phyloP scores from a whole-genome alignment of 306 rosid genomes.

The Castanopsis chinensis region DNA sequence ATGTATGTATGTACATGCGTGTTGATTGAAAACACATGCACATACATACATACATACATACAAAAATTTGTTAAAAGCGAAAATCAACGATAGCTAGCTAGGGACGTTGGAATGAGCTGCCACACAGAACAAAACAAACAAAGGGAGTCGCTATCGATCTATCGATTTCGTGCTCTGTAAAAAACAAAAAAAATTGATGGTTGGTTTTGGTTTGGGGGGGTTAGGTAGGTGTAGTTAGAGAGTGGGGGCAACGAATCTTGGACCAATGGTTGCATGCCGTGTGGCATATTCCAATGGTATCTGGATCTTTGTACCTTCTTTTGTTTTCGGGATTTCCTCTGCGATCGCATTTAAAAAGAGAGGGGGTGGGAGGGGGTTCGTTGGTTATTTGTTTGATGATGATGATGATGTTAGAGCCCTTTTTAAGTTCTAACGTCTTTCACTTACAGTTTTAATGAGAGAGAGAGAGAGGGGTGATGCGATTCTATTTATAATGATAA shows the following conservation, averaged over 20 bases:
- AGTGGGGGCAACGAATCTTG: background rate
- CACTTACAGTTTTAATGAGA: too few relatives aligned
- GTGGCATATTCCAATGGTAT: background rate
- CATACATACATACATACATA: background rate
- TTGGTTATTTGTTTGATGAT: too few relatives aligned
- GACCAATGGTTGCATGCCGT: background rate
- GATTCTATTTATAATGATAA: too few relatives aligned
- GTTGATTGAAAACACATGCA: background rate
- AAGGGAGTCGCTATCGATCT: background rate
- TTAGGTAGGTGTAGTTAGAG: too few relatives aligned
- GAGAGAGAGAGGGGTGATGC: too few relatives aligned
- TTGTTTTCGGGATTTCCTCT: background rate
- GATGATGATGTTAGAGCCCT: too few relatives aligned
- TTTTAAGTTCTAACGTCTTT: too few relatives aligned
- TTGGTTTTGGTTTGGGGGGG: background rate
- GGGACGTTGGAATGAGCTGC: constrained; percentile 19
- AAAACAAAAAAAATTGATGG: background rate
- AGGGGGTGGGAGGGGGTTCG: too few relatives aligned
- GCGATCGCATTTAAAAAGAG: constrained; percentile 1
- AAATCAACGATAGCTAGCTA: background rate
- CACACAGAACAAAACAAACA: background rate
- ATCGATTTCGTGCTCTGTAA: background rate
- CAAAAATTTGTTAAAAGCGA: background rate
- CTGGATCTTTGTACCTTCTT: background rate
- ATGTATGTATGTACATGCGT: constrained; percentile 7